phyloP scores from a whole-genome alignment of 495 filamentous ascomycete species.

The Venustampulla echinocandica region DNA sequence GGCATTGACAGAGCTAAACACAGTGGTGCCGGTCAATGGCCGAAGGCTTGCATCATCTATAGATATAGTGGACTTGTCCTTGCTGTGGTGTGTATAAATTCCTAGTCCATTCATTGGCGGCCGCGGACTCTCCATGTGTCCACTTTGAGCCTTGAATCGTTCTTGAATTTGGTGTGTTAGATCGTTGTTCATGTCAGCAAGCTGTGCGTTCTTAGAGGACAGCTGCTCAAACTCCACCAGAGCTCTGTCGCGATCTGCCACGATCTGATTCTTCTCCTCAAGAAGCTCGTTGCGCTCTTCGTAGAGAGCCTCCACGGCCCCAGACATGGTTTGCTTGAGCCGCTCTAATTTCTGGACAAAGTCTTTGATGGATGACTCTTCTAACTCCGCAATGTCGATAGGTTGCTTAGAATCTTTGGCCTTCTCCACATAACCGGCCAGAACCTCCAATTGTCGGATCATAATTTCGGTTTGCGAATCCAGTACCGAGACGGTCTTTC shows the following conservation, averaged over 20 bases:
- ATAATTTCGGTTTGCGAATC: slow-evolving; percentile 94
- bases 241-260: slow-evolving; percentile 77
- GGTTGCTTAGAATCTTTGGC: slow-evolving; percentile 68
- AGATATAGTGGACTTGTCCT: slow-evolving; percentile 63
- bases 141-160: slow-evolving; percentile 73
- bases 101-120: slow-evolving; percentile 68
- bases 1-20: slow-evolving; percentile 15
- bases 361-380: slow-evolving; percentile 77
- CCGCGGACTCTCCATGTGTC: slow-evolving; percentile 37
- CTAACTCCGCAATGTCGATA: slow-evolving; percentile 64
- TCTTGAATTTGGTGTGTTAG: slow-evolving; percentile 90
- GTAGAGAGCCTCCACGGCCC: slow-evolving; percentile 75
- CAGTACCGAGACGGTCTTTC: slow-evolving; percentile 90
- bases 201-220: slow-evolving; percentile 84
- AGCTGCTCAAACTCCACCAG: slow-evolving; percentile 93
- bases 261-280: slow-evolving; percentile 72
- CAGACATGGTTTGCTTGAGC: slow-evolving; percentile 70
- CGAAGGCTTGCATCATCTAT: slow-evolving; percentile 43
- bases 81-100: slow-evolving; percentile 63
- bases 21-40: slow-evolving; percentile 37
- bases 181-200: slow-evolving; percentile 90
- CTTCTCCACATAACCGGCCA: slow-evolving; percentile 54
- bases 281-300: slow-evolving; percentile 70
- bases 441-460: slow-evolving; percentile 78
- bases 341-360: slow-evolving; percentile 81